Conservation (phyloP, 2,329 filamentous ascomycete species). For the Cytospora schulzeri region DNA sequence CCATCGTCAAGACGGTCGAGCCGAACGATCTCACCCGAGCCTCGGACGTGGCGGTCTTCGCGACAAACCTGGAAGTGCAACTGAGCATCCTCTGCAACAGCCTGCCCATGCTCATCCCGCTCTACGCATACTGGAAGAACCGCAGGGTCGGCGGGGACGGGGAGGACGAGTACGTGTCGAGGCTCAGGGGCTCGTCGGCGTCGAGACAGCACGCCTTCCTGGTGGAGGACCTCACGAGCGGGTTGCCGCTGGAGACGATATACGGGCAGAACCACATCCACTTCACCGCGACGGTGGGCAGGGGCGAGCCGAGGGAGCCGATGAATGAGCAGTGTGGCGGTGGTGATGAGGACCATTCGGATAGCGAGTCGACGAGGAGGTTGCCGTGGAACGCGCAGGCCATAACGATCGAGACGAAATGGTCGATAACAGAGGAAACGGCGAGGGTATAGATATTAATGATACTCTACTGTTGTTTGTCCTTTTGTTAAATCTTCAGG, state of each 20-base stretch:
- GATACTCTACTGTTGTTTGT: neutral
- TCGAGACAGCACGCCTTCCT: constrained; percentile 8
- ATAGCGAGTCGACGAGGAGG: constrained; percentile 20
- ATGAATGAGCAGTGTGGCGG: constrained; percentile 2
- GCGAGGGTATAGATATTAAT: neutral
- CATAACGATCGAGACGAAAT: constrained; percentile 26
- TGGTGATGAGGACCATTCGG: constrained; percentile 13
- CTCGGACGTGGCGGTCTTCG: constrained; percentile 1
- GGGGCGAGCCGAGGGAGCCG: constrained; percentile 7
- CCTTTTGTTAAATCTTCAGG: too few species aligned
- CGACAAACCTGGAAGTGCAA: constrained; percentile 17
- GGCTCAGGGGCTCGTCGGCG: constrained; percentile 7
- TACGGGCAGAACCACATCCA: constrained; percentile 23
- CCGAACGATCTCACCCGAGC: neutral
- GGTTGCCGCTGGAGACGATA: constrained; percentile 24
- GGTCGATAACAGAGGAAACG: constrained; percentile 22
- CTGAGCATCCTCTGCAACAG: constrained; percentile 25
- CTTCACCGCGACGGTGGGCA: constrained; percentile 19
- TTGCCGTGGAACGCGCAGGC: constrained; percentile 19
- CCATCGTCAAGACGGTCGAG: constrained; percentile 3
- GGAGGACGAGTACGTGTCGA: constrained; percentile 25
- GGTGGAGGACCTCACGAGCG: constrained; percentile 22
- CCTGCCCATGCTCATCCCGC: constrained; percentile 24
- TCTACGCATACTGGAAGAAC: constrained; percentile 24
- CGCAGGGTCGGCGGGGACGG: constrained; percentile 11